phyloP scores from a whole-genome alignment of 2,329 filamentous ascomycete species.

The Cercospora citrullina region DNA sequence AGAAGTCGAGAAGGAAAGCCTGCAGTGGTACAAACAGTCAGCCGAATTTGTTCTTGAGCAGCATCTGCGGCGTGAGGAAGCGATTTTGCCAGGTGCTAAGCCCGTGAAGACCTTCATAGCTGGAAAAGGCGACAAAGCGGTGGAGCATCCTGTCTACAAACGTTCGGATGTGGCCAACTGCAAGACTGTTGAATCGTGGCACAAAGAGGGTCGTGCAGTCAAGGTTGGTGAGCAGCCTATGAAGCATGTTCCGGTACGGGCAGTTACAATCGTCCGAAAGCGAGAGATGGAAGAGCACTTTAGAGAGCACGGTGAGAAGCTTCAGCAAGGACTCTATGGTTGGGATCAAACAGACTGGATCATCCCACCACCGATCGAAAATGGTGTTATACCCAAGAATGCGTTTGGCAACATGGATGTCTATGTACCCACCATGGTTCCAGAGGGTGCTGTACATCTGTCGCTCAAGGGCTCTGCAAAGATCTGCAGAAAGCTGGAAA shows the following conservation, averaged over 20 bases:
- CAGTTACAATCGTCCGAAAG: slow-evolving; percentile 82
- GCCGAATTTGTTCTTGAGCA: slow-evolving; percentile 81
- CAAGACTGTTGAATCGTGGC: slow-evolving; percentile 94
- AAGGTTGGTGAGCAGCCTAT: slow-evolving; percentile 69
- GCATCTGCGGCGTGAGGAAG: slow-evolving; percentile 89
- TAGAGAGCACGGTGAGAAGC: slow-evolving; percentile 75
- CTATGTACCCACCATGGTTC: slow-evolving; percentile 92
- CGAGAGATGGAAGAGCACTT: slow-evolving; percentile 86
- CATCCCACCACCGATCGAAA: slow-evolving; percentile 75
- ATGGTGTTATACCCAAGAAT: slow-evolving; percentile 90
- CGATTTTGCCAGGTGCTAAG: slow-evolving; percentile 66
- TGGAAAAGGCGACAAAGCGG: slow-evolving; percentile 70
- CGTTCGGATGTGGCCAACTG: slow-evolving; percentile 79
- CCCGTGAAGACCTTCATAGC: slow-evolving; percentile 74
- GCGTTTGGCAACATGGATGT: slow-evolving; percentile 95
- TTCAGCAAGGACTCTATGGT: slow-evolving; percentile 82
- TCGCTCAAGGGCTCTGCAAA: slow-evolving; percentile 74
- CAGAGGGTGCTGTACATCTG: slow-evolving; percentile 78
- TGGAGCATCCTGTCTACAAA: slow-evolving; percentile 77
- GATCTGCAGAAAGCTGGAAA: slow-evolving; percentile 77
- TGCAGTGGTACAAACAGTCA: slow-evolving; percentile 86
- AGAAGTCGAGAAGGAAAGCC: slow-evolving; percentile 53
- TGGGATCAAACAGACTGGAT: slow-evolving; percentile 91
- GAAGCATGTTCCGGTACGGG: slow-evolving; percentile 86
- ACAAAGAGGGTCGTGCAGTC: slow-evolving; percentile 87